Percentiles rank a stretch among this genome's conserved stretches.
Evolutionary conservation across 305 asterid genomes (phyloP).

Genomic region (Solanum hybrid): DNA sequence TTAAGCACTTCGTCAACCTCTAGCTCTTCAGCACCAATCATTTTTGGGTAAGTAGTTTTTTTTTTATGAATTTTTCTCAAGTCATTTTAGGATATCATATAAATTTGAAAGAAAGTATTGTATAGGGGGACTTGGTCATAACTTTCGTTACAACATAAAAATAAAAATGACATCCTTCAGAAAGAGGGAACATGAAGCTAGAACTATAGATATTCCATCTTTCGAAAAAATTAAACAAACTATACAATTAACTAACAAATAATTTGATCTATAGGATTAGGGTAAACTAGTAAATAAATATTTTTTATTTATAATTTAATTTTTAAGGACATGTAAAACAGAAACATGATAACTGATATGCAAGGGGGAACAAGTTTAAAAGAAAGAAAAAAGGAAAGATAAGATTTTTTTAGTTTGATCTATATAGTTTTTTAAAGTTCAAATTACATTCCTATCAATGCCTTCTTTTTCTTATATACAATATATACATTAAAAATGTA

Average conservation of each 20-base stretch:
- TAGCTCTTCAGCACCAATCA: conserved; percentile 69
- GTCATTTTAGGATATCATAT: background rate
- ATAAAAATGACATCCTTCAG: background rate
- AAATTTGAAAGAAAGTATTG: background rate
- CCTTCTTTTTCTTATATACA: too few species aligned
- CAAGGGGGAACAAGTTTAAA: background rate
- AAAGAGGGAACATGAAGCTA: background rate
- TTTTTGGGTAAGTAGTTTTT: conserved; percentile 59
- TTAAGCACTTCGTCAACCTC: conserved; percentile 44
- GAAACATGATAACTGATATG: too few species aligned
- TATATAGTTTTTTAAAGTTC: too few species aligned
- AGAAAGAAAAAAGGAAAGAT: too few species aligned
- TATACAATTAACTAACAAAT: background rate
- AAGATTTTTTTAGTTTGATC: background rate
- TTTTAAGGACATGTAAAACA: too few species aligned
- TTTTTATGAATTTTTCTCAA: background rate
- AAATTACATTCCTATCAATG: too few species aligned
- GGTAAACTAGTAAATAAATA: background rate
- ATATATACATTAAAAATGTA: too few species aligned
- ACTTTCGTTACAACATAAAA: background rate
- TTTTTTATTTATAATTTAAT: too few species aligned
- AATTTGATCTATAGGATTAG: background rate
- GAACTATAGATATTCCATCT: background rate
- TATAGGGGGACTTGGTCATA: background rate
- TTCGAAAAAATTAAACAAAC: background rate